phyloP scores from a whole-genome alignment of 495 filamentous ascomycete species.

The Penicillium alfredii region DNA sequence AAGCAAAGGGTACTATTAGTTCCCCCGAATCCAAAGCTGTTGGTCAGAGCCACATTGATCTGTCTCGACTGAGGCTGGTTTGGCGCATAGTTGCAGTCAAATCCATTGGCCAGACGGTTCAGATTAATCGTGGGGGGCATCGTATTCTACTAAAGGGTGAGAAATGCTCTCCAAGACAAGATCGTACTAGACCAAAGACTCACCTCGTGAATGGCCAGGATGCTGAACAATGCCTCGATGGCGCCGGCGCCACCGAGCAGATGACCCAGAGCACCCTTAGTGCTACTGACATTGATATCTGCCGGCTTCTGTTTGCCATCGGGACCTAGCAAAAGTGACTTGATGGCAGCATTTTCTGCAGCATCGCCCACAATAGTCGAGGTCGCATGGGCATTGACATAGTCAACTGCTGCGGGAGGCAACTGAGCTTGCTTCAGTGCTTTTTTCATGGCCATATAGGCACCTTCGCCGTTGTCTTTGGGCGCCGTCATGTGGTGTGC shows the following conservation, averaged over 20 bases:
- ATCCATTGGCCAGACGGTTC: constrained; percentile 57
- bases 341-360: constrained; percentile 83
- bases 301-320: constrained; percentile 55
- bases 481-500: constrained; percentile 92
- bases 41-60: constrained; percentile 75
- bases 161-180: background rate
- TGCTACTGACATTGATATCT: constrained; percentile 81
- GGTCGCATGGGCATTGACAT: constrained; percentile 94
- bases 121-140: constrained; percentile 89
- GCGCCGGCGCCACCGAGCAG: constrained; percentile 86
- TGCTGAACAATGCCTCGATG: constrained; percentile 78
- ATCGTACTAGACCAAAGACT: constrained; percentile 24
- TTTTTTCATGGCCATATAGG: constrained; percentile 75
- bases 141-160: constrained; percentile 51
- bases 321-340: constrained; percentile 65
- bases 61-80: constrained; percentile 58
- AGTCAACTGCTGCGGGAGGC: constrained; percentile 67
- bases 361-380: constrained; percentile 78
- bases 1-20: constrained; percentile 93
- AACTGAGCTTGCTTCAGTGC: constrained; percentile 70
- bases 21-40: constrained; percentile 97
- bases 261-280: constrained; percentile 91
- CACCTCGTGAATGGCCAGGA: constrained; percentile 71
- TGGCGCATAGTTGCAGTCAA: constrained; percentile 84
- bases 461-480: constrained; percentile 71